phyloP scores from a whole-genome alignment of 805 yeast species.

The Saccharomyces paradoxus region DNA sequence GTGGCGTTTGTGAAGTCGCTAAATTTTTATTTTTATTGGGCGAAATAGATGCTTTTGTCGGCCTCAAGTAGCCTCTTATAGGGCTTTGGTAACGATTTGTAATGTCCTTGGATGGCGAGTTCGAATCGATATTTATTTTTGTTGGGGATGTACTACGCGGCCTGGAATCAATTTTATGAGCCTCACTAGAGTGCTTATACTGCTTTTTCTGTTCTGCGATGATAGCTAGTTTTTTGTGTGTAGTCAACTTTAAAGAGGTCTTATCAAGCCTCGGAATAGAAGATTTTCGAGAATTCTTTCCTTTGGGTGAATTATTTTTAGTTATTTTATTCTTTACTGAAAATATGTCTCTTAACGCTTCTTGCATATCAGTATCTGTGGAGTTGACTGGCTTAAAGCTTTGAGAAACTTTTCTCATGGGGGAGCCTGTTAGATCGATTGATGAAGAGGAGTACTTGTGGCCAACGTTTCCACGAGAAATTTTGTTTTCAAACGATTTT shows the following conservation, averaged over 20 bases:
- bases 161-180: background rate
- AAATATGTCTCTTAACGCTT: constrained; percentile 25
- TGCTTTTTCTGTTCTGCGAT: background rate
- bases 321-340: constrained; percentile 7
- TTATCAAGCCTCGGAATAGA: constrained; percentile 8
- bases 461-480: constrained; percentile 5
- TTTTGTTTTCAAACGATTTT: constrained; percentile 27
- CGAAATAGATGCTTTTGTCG: background rate
- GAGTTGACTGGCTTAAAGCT: constrained; percentile 4
- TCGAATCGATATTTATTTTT: background rate
- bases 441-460: constrained; percentile 14
- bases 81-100: background rate
- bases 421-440: constrained; percentile 26
- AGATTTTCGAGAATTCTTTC: constrained; percentile 4
- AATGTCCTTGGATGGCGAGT: background rate
- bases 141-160: background rate
- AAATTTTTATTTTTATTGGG: background rate
- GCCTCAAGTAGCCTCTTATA: background rate
- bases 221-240: background rate
- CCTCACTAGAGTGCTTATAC: background rate
- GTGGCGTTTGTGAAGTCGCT: background rate
- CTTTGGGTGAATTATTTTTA: background rate
- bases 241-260: background rate
- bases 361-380: constrained; percentile 19
- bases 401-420: constrained; percentile 19